Evolutionary conservation across 768 basidiomycete species (phyloP).

Genomic region (Trametes sanguinea): DNA sequence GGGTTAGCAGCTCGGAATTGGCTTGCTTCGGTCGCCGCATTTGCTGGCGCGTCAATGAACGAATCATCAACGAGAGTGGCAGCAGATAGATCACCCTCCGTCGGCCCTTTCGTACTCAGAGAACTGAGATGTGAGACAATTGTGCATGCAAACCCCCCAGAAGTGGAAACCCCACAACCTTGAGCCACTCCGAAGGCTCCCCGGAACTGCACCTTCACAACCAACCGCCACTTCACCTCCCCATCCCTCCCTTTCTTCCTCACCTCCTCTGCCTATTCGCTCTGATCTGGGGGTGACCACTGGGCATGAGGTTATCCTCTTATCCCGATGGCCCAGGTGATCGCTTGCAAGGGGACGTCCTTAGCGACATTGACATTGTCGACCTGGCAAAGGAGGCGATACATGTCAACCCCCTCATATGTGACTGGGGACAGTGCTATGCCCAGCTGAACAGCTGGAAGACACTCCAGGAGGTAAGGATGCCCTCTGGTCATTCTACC

Average conservation of each 20-base stretch:
- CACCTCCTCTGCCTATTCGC: too few species aligned
- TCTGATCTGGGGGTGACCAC: not conserved
- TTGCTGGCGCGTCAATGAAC: too few species aligned
- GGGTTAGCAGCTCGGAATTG: too few species aligned
- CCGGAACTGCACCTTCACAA: too few species aligned
- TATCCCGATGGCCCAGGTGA: not conserved
- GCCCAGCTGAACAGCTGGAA: conserved; percentile 23
- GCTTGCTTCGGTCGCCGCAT: too few species aligned
- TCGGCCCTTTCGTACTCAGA: not conserved
- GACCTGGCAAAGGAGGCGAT: conserved; percentile 18
- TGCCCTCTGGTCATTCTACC: not conserved
- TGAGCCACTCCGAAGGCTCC: too few species aligned
- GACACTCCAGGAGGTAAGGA: conserved; percentile 22
- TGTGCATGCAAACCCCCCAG: not conserved
- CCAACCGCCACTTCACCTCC: not conserved
- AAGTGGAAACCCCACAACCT: too few species aligned
- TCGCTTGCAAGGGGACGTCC: not conserved
- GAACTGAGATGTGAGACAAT: not conserved
- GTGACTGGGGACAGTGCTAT: conserved; percentile 20
- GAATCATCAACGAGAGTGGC: too few species aligned
- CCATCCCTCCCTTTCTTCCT: not conserved
- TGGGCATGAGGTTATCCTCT: not conserved
- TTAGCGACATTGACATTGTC: not conserved
- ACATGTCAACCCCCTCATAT: conserved; percentile 1
- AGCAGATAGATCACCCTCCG: too few species aligned